phyloP scores from a whole-genome alignment of 2,329 filamentous ascomycete species.

The Venturia oleaginea region DNA sequence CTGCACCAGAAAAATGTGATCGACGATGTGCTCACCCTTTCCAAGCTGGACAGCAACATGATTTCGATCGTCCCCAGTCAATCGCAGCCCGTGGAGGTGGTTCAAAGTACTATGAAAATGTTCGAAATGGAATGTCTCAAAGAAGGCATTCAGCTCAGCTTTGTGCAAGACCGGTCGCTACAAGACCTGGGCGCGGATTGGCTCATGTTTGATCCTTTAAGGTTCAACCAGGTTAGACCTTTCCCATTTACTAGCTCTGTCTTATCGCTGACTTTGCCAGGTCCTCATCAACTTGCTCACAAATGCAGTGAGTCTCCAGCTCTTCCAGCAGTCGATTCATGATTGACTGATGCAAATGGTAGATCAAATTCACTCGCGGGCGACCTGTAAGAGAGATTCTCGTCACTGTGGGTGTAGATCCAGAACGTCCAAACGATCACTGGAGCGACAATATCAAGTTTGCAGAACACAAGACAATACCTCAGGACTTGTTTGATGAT shows the following conservation, averaged over 20 bases:
- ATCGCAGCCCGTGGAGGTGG: background rate
- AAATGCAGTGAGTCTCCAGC: background rate
- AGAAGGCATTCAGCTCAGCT: background rate
- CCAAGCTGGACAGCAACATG: constrained; percentile 13
- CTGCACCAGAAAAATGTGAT: constrained; percentile 38
- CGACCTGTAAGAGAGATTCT: background rate
- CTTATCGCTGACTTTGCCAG: background rate
- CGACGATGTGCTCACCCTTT: constrained; percentile 18
- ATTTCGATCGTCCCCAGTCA: background rate
- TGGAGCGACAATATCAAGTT: background rate
- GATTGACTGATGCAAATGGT: no score
- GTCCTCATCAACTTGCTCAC: constrained; percentile 4
- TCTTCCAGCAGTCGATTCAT: no score
- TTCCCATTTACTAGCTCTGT: background rate
- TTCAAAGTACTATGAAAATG: constrained; percentile 7
- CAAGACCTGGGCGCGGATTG: background rate
- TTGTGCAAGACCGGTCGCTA: constrained; percentile 9
- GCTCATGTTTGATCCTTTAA: constrained; percentile 11
- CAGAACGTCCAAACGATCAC: background rate
- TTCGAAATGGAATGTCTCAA: constrained; percentile 11
- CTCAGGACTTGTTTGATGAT: background rate
- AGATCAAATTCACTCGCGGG: background rate
- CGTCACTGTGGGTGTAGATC: background rate
- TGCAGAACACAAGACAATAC: background rate
- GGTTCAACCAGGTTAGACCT: background rate